A percentile compares a stretch with the other conserved stretches of the same genome.
phyloP scores from a whole-genome alignment of 1,284 basidiomycete genomes.

The Anthracocystis walkeri region DNA sequence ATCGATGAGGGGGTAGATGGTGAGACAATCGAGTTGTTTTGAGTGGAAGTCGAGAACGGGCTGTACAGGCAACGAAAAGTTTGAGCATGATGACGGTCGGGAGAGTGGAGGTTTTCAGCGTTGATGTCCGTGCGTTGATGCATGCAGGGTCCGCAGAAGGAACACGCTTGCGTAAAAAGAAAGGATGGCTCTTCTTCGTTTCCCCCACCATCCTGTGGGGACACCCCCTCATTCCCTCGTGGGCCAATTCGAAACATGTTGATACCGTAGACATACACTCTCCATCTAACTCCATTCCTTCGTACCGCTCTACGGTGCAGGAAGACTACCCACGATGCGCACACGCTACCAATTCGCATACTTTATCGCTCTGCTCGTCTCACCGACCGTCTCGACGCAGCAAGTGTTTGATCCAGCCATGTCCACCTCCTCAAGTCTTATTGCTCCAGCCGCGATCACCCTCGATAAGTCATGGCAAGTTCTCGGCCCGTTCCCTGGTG shows the following conservation, averaged over 20 bases:
- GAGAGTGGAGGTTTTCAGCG: slow-evolving; percentile 22
- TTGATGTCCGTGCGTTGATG: slow-evolving; percentile 1
- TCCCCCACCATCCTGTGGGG: not conserved
- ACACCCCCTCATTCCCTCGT: not conserved
- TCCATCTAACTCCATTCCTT: no score
- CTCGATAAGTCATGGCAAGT: slow-evolving; percentile 32
- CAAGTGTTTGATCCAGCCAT: slow-evolving; percentile 13
- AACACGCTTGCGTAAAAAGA: not conserved
- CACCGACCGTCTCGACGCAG: slow-evolving; percentile 23
- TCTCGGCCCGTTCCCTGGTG: slow-evolving; percentile 31
- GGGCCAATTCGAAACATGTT: not conserved
- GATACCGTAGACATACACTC: not conserved
- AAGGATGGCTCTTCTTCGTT: not conserved
- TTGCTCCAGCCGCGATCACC: not conserved
- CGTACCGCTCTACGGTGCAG: not conserved
- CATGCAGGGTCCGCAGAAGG: slow-evolving; percentile 27
- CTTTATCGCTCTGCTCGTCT: slow-evolving; percentile 16
- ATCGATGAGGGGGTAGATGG: not conserved
- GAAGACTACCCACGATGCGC: slow-evolving; percentile 3
- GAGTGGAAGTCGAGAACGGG: not conserved
- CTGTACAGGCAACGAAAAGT: not conserved
- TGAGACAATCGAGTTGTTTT: not conserved
- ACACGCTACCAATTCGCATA: slow-evolving; percentile 47
- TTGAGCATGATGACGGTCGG: slow-evolving; percentile 3
- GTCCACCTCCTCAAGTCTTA: no score